phyloP scores from a whole-genome alignment of 1,284 basidiomycete genomes.

The Filobasidium uniguttulatum region DNA sequence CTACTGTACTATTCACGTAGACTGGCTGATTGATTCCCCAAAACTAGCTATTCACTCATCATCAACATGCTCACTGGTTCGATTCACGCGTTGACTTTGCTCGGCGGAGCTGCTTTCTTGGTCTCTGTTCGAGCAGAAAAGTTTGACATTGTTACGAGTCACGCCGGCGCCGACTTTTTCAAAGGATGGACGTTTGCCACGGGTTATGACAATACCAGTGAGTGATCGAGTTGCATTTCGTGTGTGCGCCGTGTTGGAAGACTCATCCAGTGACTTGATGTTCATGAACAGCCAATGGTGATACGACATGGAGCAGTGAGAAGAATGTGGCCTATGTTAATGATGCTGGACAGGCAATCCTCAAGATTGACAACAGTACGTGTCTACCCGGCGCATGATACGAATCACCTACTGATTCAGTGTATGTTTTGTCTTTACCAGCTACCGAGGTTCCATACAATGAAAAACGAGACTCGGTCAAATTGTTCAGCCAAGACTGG shows the following conservation, averaged over 20 bases:
- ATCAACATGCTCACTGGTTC: too few species aligned
- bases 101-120: too few species aligned
- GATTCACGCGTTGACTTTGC: too few species aligned
- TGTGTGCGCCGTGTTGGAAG: background rate
- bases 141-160: conserved; percentile 8
- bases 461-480: conserved; percentile 15
- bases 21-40: too few species aligned
- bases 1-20: too few species aligned
- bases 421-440: background rate
- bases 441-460: conserved; percentile 14
- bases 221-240: background rate
- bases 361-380: conserved; percentile 35
- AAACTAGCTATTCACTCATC: too few species aligned
- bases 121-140: background rate
- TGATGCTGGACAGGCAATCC: conserved; percentile 50
- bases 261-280: background rate
- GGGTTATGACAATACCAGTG: conserved; percentile 17
- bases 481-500: conserved; percentile 14
- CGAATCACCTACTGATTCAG: background rate
- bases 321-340: conserved; percentile 48
- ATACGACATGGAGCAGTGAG: conserved; percentile 20
- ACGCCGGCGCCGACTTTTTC: conserved; percentile 12
- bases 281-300: conserved; percentile 2
- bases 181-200: conserved; percentile 13
- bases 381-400: background rate